Conservation (phyloP, 140 eudicot species). For the Oenanthe javanica region DNA sequence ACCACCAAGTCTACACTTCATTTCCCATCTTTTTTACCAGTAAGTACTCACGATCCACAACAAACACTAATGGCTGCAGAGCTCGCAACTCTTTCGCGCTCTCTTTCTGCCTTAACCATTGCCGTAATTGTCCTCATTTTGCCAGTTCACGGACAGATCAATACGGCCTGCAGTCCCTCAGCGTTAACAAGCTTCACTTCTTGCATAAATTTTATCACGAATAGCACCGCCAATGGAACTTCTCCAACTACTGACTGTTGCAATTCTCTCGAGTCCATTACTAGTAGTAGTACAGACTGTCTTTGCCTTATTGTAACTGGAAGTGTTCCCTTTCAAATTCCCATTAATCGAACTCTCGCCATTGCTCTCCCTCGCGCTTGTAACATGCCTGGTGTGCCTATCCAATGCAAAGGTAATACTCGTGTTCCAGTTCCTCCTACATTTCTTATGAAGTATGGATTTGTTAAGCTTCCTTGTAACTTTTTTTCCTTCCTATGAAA, state of each 20-base stretch:
- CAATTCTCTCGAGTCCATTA: constrained; percentile 45
- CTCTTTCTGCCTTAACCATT: constrained; percentile 17
- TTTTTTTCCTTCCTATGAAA: not conserved
- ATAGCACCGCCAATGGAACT: constrained; percentile 28
- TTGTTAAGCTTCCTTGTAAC: not conserved
- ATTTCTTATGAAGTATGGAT: not conserved
- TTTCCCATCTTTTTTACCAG: not conserved
- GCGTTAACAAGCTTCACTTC: constrained; percentile 59
- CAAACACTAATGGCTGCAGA: not conserved
- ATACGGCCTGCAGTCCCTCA: constrained; percentile 47
- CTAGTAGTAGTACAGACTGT: constrained; percentile 49
- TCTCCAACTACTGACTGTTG: constrained; percentile 70
- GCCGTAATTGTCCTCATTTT: constrained; percentile 15
- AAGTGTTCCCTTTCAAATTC: constrained; percentile 48
- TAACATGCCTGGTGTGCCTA: constrained; percentile 67
- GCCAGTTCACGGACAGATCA: constrained; percentile 41
- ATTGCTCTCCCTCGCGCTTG: constrained; percentile 82
- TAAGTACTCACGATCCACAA: not conserved
- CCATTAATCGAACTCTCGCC: constrained; percentile 57
- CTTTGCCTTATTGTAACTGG: constrained; percentile 64
- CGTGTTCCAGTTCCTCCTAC: not conserved
- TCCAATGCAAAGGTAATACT: constrained; percentile 69
- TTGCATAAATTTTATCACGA: constrained; percentile 52
- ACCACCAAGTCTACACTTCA: constrained; percentile 7
- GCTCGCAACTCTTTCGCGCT: constrained; percentile 18